Conservation (phyloP, 805 yeast species). For the Suhomyces pyralidae region DNA sequence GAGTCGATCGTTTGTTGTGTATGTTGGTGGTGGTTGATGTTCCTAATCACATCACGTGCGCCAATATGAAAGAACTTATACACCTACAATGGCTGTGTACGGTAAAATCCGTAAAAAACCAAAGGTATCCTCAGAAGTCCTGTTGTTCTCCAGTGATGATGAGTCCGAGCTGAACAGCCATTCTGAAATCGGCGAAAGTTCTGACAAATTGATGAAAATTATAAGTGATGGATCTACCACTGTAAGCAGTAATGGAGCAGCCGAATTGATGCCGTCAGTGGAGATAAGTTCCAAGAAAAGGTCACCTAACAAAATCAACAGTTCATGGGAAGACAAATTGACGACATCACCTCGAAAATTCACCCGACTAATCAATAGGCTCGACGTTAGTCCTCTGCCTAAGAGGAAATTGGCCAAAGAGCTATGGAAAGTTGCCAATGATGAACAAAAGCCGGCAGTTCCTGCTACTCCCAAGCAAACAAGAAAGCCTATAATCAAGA, state of each 20-base stretch:
- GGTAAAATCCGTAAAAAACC: constrained; percentile 7
- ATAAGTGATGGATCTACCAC: constrained; percentile 2
- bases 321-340: constrained; percentile 2
- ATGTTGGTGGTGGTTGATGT: neutral
- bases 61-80: neutral
- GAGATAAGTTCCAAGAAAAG: neutral
- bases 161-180: constrained; percentile 4
- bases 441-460: neutral
- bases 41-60: neutral
- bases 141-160: constrained; percentile 14
- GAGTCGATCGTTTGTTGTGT: neutral
- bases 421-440: neutral
- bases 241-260: neutral
- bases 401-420: neutral
- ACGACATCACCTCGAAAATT: constrained; percentile 18
- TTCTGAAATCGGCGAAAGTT: neutral
- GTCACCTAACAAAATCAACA: neutral
- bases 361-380: neutral
- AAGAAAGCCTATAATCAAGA: neutral
- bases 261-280: constrained; percentile 6
- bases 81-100: constrained; percentile 11
- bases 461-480: constrained; percentile 1
- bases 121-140: constrained; percentile 3
- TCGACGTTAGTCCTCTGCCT: neutral
- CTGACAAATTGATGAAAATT: neutral